Base-by-base conservation (phyloP, 129 eudicot species). In the Escallonia rubra region DNA sequence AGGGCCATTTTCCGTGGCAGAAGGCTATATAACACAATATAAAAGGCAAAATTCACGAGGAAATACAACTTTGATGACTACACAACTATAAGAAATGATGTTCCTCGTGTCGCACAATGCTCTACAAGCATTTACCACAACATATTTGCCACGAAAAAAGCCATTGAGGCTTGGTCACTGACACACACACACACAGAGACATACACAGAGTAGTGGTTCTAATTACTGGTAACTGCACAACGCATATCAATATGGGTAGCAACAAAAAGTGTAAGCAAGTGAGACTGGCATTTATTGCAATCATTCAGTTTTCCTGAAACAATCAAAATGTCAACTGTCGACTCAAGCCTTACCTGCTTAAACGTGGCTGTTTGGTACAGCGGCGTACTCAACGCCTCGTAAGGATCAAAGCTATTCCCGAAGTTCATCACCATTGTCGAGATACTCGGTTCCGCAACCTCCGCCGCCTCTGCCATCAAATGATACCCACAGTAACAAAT, bases 361-460 rank as follows among this genome's bases (percentile, higher is more conserved):
- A 89, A 93, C 44, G 99, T 89, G 64, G 99, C 91, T 64, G 99
- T 93, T 64, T 93, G 96, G 56, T 93, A 93, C n/a, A 93, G 75
- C 11, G 96, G 95, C 9, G 96, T 87, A 82, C 99, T 93, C 83
- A 84, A 65, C 12, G 99, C 85, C 67, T 63, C 76, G 73, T 86
- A 89, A 71, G 99, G 96, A 93, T 93, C 99, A 79, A 93, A 89
- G 1, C 78, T 78, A 71, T 74, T 93, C 56, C 74, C 85, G 71
- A 89, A 89, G 81, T 93, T 93, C 96, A 93, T 76, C 88, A 93
- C 73, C 78, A 89, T 79, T 60, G 99, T 93, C 8, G 99, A 80
- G 38, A 93, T 76, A 82, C 90, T 93, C 1, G 92, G 95, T 59
- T 89, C 99, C 71, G 48, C 70, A 39, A 53, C 63, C 43, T 78